Evolutionary conservation across 139 green algal species (phyloP), one percentile per base, ranked within the genome.

Genomic region (Prasinococcaceae sp.): DNA sequence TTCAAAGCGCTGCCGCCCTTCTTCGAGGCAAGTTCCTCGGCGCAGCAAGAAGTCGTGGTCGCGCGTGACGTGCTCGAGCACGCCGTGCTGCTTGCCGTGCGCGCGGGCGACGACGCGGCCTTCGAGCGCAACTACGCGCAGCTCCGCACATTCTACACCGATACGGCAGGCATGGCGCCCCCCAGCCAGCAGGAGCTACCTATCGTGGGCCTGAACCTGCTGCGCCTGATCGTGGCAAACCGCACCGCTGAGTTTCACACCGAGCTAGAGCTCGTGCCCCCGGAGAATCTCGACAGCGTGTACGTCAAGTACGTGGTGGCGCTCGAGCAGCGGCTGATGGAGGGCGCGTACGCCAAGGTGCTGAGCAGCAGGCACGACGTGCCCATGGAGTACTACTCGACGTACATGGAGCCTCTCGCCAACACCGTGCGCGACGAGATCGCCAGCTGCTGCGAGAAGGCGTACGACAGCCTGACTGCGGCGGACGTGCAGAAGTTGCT

Each of bases 221-320:
- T 97, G 63, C 71, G 86, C 19, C 72, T 97, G 52, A 74, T 98
- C 32, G 83, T 94, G 28, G 73, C 86, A 39, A 96, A 95, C 66
- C 72, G 89, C 37, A 94, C 92, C 46, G 85, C 90, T 17, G 90
- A 97, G 66, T 98, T 98, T 53, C 89, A 97, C 72, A 92, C 82
- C 1, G 84, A 94, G 58, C 71, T 97, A 35, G 90, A 97, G 67
- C 60, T 92, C 19, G 73, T 94, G 17, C 49, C 74, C 1, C 22
- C 70, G 16, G 51, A 90, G 41, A 9, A 49, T 20, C 25, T 37
- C 14, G 9, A 8, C 12, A 45, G 42, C 24, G 56, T 66, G 41
- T 65, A 70, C 40, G 66, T 94, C 29, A 25, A 60, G 25, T 61
- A 84, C 30, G 76, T 75, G 0, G 66, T 86, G 14, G 69, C 92